Conservation (phyloP, 192 early-diverging fungal species). For the Backusella tarrabulga region DNA sequence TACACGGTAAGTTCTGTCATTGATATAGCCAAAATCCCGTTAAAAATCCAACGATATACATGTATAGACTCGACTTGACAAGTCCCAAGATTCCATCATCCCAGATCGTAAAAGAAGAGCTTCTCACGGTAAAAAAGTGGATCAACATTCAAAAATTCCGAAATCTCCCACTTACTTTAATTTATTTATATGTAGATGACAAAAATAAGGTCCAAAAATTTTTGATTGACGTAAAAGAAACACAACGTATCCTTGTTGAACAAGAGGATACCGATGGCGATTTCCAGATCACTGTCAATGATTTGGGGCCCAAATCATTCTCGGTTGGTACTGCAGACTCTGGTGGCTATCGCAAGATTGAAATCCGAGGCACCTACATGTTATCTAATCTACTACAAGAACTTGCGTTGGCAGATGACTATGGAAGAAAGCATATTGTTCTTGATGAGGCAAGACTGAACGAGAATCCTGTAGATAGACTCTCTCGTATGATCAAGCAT, state of each 20-base stretch:
- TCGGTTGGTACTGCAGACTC: constrained; percentile 82
- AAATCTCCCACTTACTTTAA: background rate
- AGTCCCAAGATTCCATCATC: background rate
- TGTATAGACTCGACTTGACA: background rate
- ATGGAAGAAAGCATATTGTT: constrained; percentile 84
- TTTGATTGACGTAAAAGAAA: constrained; percentile 82
- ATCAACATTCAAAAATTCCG: background rate
- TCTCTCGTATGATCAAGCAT: constrained; percentile 87
- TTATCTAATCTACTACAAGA: constrained; percentile 97
- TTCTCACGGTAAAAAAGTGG: constrained; percentile 13
- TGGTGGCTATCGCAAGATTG: constrained; percentile 82
- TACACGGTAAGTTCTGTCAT: constrained; percentile 5
- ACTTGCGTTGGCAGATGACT: constrained; percentile 87
- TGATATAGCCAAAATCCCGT: background rate
- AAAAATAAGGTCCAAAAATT: constrained; percentile 65
- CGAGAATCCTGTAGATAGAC: constrained; percentile 92
- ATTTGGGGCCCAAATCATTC: constrained; percentile 91
- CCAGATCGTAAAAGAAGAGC: constrained; percentile 20
- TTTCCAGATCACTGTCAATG: constrained; percentile 92
- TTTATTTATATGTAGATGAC: constrained; percentile 26
- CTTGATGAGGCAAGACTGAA: constrained; percentile 88
- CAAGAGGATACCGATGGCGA: constrained; percentile 98
- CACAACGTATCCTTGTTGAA: constrained; percentile 72
- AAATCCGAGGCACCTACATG: constrained; percentile 95
- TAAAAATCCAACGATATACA: background rate